Conservation (phyloP, 345 rosid species). For the Pseudoturritis turrita region DNA sequence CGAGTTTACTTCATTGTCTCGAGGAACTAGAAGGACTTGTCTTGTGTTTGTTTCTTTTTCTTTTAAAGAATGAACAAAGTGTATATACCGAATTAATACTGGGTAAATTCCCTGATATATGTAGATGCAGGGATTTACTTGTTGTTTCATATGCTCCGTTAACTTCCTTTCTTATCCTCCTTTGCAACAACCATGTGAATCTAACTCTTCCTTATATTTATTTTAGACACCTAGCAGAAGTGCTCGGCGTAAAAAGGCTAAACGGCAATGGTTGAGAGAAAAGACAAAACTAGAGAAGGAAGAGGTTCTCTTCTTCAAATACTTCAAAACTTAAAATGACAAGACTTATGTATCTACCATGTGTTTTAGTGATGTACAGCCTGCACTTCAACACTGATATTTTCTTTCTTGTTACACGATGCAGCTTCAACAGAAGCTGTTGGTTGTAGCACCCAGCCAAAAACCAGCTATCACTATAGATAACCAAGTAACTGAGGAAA, state of each 20-base stretch:
- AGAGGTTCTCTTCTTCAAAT: constrained; percentile 44
- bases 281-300: constrained; percentile 51
- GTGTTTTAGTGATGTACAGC: background rate
- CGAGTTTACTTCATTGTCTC: background rate
- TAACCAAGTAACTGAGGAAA: constrained; percentile 29
- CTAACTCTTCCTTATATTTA: constrained; percentile 24
- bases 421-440: constrained; percentile 43
- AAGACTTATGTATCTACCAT: constrained; percentile 10
- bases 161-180: background rate
- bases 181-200: constrained; percentile 7
- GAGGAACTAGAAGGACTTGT: background rate
- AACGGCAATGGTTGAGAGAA: constrained; percentile 74
- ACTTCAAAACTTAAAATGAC: constrained; percentile 1
- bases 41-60: background rate
- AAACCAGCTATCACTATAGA: constrained; percentile 36
- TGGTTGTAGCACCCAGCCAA: constrained; percentile 30
- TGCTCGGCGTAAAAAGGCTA: constrained; percentile 89
- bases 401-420: constrained; percentile 6
- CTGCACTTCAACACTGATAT: background rate
- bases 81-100: background rate
- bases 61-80: background rate
- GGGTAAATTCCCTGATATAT: background rate
- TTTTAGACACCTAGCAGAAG: constrained; percentile 78
- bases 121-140: background rate
- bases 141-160: constrained; percentile 3